Evolutionary conservation across 2,329 filamentous ascomycete genomes (phyloP).

Genomic region (Ophiostoma fasciatum): DNA sequence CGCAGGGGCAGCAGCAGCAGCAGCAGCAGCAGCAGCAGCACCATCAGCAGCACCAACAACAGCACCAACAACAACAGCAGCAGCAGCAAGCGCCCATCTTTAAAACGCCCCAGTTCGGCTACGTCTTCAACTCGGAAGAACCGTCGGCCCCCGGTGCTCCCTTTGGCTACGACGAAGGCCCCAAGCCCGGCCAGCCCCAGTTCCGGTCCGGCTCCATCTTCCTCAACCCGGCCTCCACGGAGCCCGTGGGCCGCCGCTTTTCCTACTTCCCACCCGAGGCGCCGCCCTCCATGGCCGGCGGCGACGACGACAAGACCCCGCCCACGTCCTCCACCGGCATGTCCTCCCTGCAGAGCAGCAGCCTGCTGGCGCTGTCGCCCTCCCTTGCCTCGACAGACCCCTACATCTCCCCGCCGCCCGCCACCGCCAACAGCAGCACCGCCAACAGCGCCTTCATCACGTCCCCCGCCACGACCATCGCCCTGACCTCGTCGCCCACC

Average conservation of each 20-base stretch:
- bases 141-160: constrained; percentile 21
- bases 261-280: constrained; percentile 47
- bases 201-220: constrained; percentile 57
- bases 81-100: constrained; percentile 23
- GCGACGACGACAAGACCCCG: constrained; percentile 17
- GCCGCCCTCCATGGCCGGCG: constrained; percentile 12
- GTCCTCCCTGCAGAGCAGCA: no score
- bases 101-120: constrained; percentile 40
- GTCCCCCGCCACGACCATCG: constrained; percentile 21
- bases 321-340: no score
- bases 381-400: constrained; percentile 29
- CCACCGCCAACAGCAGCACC: constrained; percentile 10
- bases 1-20: constrained; percentile 11
- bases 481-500: constrained; percentile 14
- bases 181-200: constrained; percentile 22
- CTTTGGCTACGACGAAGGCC: constrained; percentile 17
- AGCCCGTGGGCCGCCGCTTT: constrained; percentile 40
- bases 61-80: constrained; percentile 13
- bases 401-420: constrained; percentile 17
- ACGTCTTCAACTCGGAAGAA: constrained; percentile 41
- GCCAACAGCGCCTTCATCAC: constrained; percentile 18
- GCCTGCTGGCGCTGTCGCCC: constrained; percentile 12
- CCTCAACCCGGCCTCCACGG: constrained; percentile 38
- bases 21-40: no score
- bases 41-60: no score